A percentile compares a stretch with the other conserved stretches of the same genome.
Evolutionary conservation across 768 basidiomycete genomes (phyloP).

Genomic region (Holtermanniella nyarrowii): DNA sequence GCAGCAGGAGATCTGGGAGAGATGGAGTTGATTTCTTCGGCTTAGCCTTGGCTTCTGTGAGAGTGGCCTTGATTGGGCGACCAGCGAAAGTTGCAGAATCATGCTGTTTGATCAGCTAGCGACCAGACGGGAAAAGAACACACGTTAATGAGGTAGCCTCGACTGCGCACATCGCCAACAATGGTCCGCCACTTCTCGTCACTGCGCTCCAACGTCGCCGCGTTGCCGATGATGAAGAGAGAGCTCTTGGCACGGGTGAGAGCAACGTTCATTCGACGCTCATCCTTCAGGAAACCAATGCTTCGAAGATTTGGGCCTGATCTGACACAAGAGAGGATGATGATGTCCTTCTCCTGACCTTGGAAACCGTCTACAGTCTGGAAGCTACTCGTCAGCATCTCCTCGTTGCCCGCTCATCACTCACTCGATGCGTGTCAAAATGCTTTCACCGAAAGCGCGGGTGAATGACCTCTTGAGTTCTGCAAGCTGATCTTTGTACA

Average conservation of each 20-base stretch:
- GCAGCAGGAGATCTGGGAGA: background rate
- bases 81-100: background rate
- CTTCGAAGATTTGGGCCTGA: slow-evolving; percentile 71
- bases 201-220: slow-evolving; percentile 76
- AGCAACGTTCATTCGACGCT: slow-evolving; percentile 95
- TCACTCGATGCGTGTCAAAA: slow-evolving; percentile 59
- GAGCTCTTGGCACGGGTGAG: slow-evolving; percentile 93
- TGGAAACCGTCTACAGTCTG: slow-evolving; percentile 98
- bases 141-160: slow-evolving; percentile 59
- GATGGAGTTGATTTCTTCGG: background rate
- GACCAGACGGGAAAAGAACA: slow-evolving; percentile 15
- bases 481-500: slow-evolving; percentile 82
- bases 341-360: slow-evolving; percentile 96
- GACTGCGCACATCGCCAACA: slow-evolving; percentile 60
- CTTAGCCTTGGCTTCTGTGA: background rate
- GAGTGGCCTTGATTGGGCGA: background rate
- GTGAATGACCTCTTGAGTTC: slow-evolving; percentile 64
- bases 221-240: slow-evolving; percentile 84
- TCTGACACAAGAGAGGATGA: slow-evolving; percentile 93
- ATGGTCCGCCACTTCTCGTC: slow-evolving; percentile 70
- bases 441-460: slow-evolving; percentile 58
- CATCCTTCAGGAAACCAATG: slow-evolving; percentile 81
- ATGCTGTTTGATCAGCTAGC: background rate
- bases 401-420: slow-evolving; percentile 3
- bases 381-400: slow-evolving; percentile 45